Evolutionary conservation across 345 rosid genomes (phyloP).

Genomic region (Excoecaria agallocha): DNA sequence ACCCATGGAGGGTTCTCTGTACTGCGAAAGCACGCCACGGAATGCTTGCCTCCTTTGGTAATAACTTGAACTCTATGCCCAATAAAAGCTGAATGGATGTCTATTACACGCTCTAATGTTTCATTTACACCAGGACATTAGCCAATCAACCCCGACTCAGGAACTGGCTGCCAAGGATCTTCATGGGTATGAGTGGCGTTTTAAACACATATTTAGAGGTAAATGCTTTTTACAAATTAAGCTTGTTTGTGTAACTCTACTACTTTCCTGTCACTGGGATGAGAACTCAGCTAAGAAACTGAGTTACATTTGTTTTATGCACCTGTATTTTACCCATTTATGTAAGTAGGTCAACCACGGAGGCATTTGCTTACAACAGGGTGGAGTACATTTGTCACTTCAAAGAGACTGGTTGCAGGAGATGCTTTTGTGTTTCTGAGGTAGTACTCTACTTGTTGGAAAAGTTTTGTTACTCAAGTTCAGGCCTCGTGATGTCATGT

Average conservation of each 20-base stretch:
- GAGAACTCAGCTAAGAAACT: not conserved
- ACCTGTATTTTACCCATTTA: not conserved
- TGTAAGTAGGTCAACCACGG: constrained; percentile 69
- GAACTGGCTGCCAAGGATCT: constrained; percentile 90
- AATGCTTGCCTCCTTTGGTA: constrained; percentile 96
- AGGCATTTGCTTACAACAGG: constrained; percentile 94
- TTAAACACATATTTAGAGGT: constrained; percentile 96
- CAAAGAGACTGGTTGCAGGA: constrained; percentile 83
- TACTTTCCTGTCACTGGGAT: not conserved
- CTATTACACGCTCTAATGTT: not conserved
- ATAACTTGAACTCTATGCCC: not conserved
- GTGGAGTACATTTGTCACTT: constrained; percentile 92
- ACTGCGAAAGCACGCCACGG: constrained; percentile 80
- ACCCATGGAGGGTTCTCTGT: constrained; percentile 98
- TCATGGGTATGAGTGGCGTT: constrained; percentile 90
- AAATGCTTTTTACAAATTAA: not conserved
- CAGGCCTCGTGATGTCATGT: not conserved
- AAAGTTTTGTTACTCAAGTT: constrained; percentile 12
- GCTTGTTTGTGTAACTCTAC: not conserved
- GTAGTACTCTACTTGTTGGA: constrained; percentile 31
- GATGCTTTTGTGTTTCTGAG: constrained; percentile 89
- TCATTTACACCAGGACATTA: constrained; percentile 64
- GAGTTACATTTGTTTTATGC: not conserved
- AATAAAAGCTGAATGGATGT: not conserved
- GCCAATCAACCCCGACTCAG: constrained; percentile 81